Percentiles rank a stretch among this genome's conserved stretches.
Conservation (phyloP, 495 filamentous ascomycete genomes). For the Sporormia fimetaria region DNA sequence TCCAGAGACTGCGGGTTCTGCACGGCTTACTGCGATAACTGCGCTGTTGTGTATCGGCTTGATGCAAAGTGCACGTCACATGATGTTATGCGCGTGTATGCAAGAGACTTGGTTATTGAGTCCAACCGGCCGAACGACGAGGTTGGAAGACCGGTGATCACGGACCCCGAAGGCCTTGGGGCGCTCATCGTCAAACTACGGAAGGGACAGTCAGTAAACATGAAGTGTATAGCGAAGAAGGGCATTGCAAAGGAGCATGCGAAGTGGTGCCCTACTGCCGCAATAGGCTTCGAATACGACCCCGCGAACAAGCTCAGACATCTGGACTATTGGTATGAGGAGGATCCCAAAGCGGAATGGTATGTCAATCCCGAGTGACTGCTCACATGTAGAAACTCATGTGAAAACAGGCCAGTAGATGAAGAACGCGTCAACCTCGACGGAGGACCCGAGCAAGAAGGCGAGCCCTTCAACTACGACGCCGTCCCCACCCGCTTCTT, state of each 20-base stretch:
- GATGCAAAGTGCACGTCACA: conserved; percentile 71
- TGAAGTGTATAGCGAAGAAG: conserved; percentile 92
- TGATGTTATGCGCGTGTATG: conserved; percentile 82
- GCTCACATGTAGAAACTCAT: background rate
- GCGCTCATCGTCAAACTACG: conserved; percentile 79
- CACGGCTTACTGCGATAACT: conserved; percentile 81
- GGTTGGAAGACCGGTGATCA: conserved; percentile 77
- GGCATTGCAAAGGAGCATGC: conserved; percentile 98
- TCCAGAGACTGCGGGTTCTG: conserved; percentile 96
- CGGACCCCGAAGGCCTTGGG: conserved; percentile 66
- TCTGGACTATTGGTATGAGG: conserved; percentile 87
- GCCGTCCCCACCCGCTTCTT: conserved; percentile 77
- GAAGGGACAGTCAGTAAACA: conserved; percentile 73
- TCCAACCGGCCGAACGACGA: conserved; percentile 53
- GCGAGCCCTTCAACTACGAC: conserved; percentile 81
- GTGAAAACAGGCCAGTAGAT: conserved; percentile 58
- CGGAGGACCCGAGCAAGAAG: conserved; percentile 58
- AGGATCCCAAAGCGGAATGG: conserved; percentile 78
- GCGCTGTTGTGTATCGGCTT: conserved; percentile 70
- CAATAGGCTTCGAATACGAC: conserved; percentile 95
- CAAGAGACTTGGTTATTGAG: conserved; percentile 64
- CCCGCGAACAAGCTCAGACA: conserved; percentile 88
- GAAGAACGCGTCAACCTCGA: conserved; percentile 73
- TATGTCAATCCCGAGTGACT: conserved; percentile 39
- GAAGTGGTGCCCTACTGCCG: conserved; percentile 87